Evolutionary conservation across 2,329 filamentous ascomycete genomes (phyloP), one percentile per base, ranked within the genome.

Genomic region (Colletotrichum simmondsii): DNA sequence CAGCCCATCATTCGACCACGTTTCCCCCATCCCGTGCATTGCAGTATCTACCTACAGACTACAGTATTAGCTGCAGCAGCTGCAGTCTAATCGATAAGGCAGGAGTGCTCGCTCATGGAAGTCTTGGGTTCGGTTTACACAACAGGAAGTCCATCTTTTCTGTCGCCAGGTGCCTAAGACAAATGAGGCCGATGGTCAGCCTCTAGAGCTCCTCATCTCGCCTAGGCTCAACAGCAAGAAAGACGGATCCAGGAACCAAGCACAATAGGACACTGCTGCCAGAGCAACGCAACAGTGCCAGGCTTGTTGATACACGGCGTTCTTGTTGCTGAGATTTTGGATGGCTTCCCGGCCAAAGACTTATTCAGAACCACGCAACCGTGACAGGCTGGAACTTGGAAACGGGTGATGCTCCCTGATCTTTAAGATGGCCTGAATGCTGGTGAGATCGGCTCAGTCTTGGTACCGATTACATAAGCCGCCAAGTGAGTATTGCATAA

Each of bases 1-100:
- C 73, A 69, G 66, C 35, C 53, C 49, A 22, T 54, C 57, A 24
- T 19, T 32, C 54, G 53, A 58, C 64, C 64, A 66, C 64, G 64
- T 52, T 49, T 8, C 42, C 42, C 19, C 19, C 42, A 7, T 10
- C 42, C 7, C 42, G 42, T 49, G 42, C 42, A 49, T 49, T 49
- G 42, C 42, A 46, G 42, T 19, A n/a, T 46, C 42, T 46, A 42
- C 14, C 35, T 35, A 35, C 30, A 8, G 7, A 8, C 2, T 32
- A 11, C 32, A 35, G 35, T 42, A 10, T 46, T 46, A 46, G 42
- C 42, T 46, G 42, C 42, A n/a, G 42, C 42, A 8, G 42, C 42
- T 10, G 42, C 42, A 49, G 42, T 49, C 19, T 49, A 49, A 49
- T 49, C 42, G 42, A 49, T 49, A 22, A 49, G 42, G 42, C 19